Base-by-base conservation (phyloP, 169 alveolate species). In the Plasmodium knowlesi region DNA sequence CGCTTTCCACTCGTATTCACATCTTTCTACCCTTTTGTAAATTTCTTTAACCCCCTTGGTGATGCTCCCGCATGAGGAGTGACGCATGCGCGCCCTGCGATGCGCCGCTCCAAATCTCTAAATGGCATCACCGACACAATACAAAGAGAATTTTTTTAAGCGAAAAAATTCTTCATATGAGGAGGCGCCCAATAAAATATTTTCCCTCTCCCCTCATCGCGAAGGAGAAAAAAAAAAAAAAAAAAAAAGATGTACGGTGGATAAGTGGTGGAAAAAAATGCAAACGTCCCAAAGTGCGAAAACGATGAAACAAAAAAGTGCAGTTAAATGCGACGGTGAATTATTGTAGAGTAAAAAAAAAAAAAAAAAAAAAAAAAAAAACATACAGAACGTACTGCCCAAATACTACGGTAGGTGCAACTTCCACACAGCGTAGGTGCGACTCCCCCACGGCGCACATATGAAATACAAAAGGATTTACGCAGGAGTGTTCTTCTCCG, bases 381-480 rank as follows among this genome's bases (percentile, higher is more conserved):
- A n/a, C n/a, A n/a, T n/a, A n/a, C n/a, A n/a, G n/a, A n/a, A n/a
- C n/a, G n/a, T n/a, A n/a, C n/a, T n/a, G n/a, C n/a, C n/a, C n/a
- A n/a, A n/a, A n/a, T n/a, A n/a, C n/a, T n/a, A n/a, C n/a, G n/a
- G n/a, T 25, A 39, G 10, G 37, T 41, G 12, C 32, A 43, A 28
- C 32, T 4, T 12, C 9, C 3, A 28, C 12, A 2, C 25, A 8
- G 22, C 30, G 32, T 61, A 61, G 57, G 57, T 61, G 32, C 32
- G 12, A 46, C 53, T n/a, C 54, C 16, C 41, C 19, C 53, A 32
- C 53, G 19, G 30, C 32, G 41, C 32, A 37, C 53, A 34, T 78
- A 88, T 88, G 94, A 88, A 76, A 39, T 12, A 16, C 50, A 57
- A 57, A 57, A 53, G 71, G 2, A 22, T 57, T 32, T 88, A 54